Percentiles rank a stretch among this genome's conserved stretches.
Evolutionary conservation across 768 basidiomycete species (phyloP).

Genomic region (Arthromyces matolae): DNA sequence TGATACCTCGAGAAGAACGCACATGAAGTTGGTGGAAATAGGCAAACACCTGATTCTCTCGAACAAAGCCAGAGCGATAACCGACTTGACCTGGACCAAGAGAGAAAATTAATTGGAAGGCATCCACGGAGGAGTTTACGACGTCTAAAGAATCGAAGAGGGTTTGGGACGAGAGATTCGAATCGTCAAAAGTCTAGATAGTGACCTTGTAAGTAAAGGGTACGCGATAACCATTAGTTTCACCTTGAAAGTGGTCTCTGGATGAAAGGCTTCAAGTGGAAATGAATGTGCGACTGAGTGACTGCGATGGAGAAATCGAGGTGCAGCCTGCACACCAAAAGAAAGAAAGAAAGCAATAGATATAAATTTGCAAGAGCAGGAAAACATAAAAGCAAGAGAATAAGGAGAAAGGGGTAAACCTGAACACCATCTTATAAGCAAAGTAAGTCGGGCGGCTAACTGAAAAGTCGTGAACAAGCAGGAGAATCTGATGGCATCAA

Average conservation of each 20-base stretch:
- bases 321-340: slow-evolving; percentile 1
- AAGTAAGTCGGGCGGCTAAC: neutral
- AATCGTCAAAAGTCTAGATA: neutral
- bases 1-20: neutral
- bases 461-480: no score
- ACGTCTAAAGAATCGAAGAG: neutral
- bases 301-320: neutral
- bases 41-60: slow-evolving; percentile 17
- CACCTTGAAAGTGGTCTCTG: neutral
- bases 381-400: neutral
- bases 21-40: slow-evolving; percentile 25
- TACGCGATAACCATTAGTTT: neutral
- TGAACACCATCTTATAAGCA: neutral
- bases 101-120: neutral
- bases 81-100: neutral
- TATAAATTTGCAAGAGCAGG: neutral
- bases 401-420: neutral
- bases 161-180: neutral
- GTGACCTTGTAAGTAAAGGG: no score
- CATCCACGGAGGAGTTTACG: neutral
- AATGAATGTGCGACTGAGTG: neutral
- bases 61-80: slow-evolving; percentile 15
- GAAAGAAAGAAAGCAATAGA: neutral
- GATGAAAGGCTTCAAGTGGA: neutral
- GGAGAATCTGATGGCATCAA: no score